Evolutionary conservation across 2,329 filamentous ascomycete genomes (phyloP), one percentile per base, ranked within the genome.

Genomic region (Fusarium sublunatum): DNA sequence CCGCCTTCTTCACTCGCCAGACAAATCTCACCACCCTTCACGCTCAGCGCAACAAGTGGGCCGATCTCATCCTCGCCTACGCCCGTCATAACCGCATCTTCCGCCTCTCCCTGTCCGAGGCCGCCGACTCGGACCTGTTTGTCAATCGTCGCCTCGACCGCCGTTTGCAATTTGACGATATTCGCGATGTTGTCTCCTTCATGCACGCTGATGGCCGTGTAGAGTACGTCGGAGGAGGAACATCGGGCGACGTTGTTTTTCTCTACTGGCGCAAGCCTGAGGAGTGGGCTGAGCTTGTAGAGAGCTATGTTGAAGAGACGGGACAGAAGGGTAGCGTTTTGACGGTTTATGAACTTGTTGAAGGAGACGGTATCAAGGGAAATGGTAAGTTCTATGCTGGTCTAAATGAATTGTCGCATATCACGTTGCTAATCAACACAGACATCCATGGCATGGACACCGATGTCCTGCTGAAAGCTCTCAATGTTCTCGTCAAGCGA

Each of bases 381-480:
- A 86, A 89, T 67, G 88, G 89, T 90, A 74, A 68, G 82, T 59
- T 38, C 6, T 38, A 12, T 25, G 11, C 4, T n/a, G 12, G 13
- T 6, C 9, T 24, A 13, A 36, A 28, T 31, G 15, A 22, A 6
- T 35, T 26, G n/a, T 11, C 12, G 4, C 9, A 19, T 5, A 19
- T 19, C 44, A 31, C 13, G 7, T 47, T 32, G 22, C 61, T 71
- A 28, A 71, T 28, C 9, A 19, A 12, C 9, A 25, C 38, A 90
- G 92, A 96, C 68, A 92, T 96, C 72, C 88, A 92, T 76, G 91
- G 91, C n/a, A 91, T 99, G 81, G 93, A 98, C 73, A 82, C 84
- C 41, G 91, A 93, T 24, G 76, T 97, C 61, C 82, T 99, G 71
- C 85, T 90, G 67, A 93, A 90, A 75, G 90, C 91, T 34, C 82